A percentile compares a stretch with the other conserved stretches of the same genome.
These are phyloP conservation scores for Eudorina sp. DNA, from an alignment of 139 green algal species.

Conservation along the genomic window DNA sequence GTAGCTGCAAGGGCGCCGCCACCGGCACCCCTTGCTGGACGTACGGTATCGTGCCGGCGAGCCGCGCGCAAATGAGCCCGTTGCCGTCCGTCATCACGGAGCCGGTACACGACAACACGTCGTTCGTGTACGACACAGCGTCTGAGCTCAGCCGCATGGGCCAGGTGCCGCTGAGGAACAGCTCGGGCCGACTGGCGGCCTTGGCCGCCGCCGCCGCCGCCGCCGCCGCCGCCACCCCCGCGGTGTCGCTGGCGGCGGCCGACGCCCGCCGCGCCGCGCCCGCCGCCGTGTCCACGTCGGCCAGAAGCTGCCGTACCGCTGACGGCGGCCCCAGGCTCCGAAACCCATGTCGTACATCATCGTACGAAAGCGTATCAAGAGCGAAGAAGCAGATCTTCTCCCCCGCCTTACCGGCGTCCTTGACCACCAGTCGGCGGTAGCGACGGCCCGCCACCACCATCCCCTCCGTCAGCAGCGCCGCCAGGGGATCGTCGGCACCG, in stretches of 20 bases:
- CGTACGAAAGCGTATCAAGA: not conserved
- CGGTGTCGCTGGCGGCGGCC: not conserved
- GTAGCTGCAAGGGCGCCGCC: not conserved
- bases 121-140: not conserved
- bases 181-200: slow-evolving; percentile 8
- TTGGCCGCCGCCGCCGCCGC: slow-evolving; percentile 5
- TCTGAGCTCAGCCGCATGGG: not conserved
- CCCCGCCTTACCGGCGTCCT: slow-evolving; percentile 9
- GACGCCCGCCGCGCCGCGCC: not conserved
- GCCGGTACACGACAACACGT: not conserved
- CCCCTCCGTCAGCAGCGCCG: not conserved
- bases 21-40: not conserved
- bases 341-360: slow-evolving; percentile 23
- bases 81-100: slow-evolving; percentile 27
- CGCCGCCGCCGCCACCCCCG: not conserved
- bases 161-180: slow-evolving; percentile 28
- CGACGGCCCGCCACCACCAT: slow-evolving; percentile 14
- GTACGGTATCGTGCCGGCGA: not conserved
- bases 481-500: not conserved
- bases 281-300: not conserved
- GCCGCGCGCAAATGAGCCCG: slow-evolving; percentile 12
- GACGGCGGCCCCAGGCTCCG: slow-evolving; percentile 34
- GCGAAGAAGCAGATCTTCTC: slow-evolving; percentile 35
- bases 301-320: slow-evolving; percentile 7
- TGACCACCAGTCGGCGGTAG: slow-evolving; percentile 15